These are phyloP conservation scores for Apium graveolens DNA, from an alignment of 129 eudicot genomes.

Conservation along the genomic window DNA sequence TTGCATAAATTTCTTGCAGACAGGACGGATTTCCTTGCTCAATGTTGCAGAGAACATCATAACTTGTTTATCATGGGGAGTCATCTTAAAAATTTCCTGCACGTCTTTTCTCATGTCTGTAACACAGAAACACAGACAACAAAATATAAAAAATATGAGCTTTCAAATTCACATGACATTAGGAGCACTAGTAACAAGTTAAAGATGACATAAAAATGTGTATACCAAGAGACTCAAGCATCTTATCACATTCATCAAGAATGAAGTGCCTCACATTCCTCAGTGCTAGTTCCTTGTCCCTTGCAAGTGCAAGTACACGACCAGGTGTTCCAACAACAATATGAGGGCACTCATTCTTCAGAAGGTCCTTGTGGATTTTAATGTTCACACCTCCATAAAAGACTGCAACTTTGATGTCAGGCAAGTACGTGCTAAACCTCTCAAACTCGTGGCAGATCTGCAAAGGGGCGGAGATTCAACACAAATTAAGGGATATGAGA, in stretches of 20 bases:
- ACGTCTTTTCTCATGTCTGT: conserved; percentile 97
- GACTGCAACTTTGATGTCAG: conserved; percentile 87
- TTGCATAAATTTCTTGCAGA: conserved; percentile 99
- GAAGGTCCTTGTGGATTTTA: conserved; percentile 82
- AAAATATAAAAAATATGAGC: not conserved
- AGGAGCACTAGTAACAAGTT: not conserved
- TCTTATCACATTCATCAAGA: conserved; percentile 96
- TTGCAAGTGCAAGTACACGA: conserved; percentile 81
- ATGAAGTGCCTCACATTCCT: conserved; percentile 93
- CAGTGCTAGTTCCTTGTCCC: conserved; percentile 79
- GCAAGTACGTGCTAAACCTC: conserved; percentile 85
- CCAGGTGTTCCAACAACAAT: conserved; percentile 99
- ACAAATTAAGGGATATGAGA: not conserved
- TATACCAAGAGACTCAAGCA: conserved; percentile 98
- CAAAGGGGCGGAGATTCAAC: conserved; percentile 2
- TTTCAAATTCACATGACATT: too few relatives aligned
- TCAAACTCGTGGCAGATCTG: conserved; percentile 97
- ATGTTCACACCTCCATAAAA: conserved; percentile 97
- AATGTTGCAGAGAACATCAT: conserved; percentile 99
- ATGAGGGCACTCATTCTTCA: conserved; percentile 96
- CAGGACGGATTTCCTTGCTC: conserved; percentile 98
- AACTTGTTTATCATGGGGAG: conserved; percentile 99
- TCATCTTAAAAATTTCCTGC: conserved; percentile 98
- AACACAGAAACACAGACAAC: not conserved
- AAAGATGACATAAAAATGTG: not conserved